A percentile compares a stretch with the other conserved stretches of the same genome.
phyloP scores from a whole-genome alignment of 2,329 filamentous ascomycete species.

The Fusarium bulbicola region DNA sequence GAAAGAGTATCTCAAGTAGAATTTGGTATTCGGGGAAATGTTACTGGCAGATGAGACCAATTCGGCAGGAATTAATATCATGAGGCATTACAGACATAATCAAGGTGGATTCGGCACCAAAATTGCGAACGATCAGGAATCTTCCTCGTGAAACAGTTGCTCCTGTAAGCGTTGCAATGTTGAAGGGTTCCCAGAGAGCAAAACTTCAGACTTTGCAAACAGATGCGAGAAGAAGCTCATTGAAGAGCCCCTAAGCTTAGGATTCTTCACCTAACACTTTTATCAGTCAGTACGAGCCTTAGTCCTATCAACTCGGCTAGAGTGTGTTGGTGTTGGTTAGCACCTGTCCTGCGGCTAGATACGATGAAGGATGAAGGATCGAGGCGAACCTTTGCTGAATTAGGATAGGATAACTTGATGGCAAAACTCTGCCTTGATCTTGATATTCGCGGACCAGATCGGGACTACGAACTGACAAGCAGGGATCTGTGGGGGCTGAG shows the following conservation, averaged over 20 bases:
- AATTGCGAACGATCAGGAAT: not conserved
- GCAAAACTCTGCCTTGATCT: not conserved
- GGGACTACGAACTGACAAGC: not conserved
- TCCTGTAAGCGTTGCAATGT: not conserved
- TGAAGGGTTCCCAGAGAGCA: not conserved
- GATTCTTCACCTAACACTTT: too few relatives aligned
- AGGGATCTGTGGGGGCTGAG: not conserved
- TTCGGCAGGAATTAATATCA: not conserved
- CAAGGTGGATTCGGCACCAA: not conserved
- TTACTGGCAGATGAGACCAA: not conserved
- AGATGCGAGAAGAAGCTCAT: not conserved
- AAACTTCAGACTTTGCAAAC: not conserved
- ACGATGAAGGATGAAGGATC: not conserved
- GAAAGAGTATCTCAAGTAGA: conserved; percentile 44
- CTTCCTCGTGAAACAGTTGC: not conserved
- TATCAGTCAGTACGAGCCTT: not conserved
- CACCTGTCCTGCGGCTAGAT: not conserved
- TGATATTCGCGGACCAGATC: not conserved
- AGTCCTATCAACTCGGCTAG: not conserved
- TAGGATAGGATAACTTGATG: not conserved
- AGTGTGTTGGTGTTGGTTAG: not conserved
- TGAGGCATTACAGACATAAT: not conserved
- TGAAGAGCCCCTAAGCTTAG: not conserved
- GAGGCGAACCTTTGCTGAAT: not conserved
- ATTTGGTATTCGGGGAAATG: not conserved